Conservation (phyloP, 768 basidiomycete species). For the Boletus speciosus region DNA sequence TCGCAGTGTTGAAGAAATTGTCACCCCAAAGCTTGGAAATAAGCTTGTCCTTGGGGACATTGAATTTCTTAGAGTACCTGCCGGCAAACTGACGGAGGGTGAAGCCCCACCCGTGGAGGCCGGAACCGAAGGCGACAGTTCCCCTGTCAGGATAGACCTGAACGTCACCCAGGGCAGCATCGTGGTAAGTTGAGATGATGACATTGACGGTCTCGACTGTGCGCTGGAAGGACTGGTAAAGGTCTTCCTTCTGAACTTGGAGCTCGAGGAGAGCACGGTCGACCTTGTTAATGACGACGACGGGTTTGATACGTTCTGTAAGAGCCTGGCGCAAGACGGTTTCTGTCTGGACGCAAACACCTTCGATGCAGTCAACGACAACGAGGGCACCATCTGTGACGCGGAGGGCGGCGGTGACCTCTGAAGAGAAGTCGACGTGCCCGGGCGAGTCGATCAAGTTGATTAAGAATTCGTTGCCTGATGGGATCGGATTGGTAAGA, state of each 20-base stretch:
- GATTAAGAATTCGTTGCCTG: slow-evolving; percentile 96
- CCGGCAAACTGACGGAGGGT: slow-evolving; percentile 95
- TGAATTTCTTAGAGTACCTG: slow-evolving; percentile 97
- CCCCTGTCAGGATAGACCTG: slow-evolving; percentile 99
- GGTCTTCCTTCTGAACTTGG: slow-evolving; percentile 93
- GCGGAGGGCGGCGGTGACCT: slow-evolving; percentile 99
- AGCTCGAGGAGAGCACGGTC: slow-evolving; percentile 99
- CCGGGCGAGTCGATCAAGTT: slow-evolving; percentile 99
- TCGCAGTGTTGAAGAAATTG: slow-evolving; percentile 98
- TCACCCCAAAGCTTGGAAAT: slow-evolving; percentile 98
- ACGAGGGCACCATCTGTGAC: slow-evolving; percentile 99
- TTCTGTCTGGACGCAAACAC: slow-evolving; percentile 99
- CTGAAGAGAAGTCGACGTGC: slow-evolving; percentile 99
- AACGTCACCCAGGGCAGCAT: slow-evolving; percentile 90
- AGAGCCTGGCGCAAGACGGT: slow-evolving; percentile 97
- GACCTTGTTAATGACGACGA: slow-evolving; percentile 99
- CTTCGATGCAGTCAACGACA: slow-evolving; percentile 99
- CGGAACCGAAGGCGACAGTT: slow-evolving; percentile 98
- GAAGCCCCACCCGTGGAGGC: slow-evolving; percentile 99
- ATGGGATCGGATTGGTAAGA: slow-evolving; percentile 5
- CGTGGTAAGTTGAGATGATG: slow-evolving; percentile 96
- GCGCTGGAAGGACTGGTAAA: slow-evolving; percentile 96
- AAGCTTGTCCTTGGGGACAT: slow-evolving; percentile 98
- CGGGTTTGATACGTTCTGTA: slow-evolving; percentile 98
- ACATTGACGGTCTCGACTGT: slow-evolving; percentile 98